Base-by-base conservation (phyloP, 331 rosid genomes). In the Quercus lobata region DNA sequence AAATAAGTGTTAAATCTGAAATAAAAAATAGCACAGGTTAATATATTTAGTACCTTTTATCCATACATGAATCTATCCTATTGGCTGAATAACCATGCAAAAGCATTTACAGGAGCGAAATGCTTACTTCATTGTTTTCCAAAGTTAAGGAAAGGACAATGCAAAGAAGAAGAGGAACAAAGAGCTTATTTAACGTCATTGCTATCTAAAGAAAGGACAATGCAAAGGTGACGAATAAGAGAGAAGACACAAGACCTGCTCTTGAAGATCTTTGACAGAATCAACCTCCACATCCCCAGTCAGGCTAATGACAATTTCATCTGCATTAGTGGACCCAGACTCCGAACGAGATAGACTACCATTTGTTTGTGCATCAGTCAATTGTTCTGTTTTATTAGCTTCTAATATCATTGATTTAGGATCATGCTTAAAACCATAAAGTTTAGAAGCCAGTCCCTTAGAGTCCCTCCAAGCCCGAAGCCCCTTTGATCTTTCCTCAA, bases 401-500 rank as follows among this genome's bases (percentile, higher is more conserved):
- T 86, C 88, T 62, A 70, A 79, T 35, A 84, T 79, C 79, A 85
- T 66, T 82, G 92, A 85, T 71, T 87, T 89, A 72, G 93, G 83
- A 71, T 89, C 94, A 69, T 81, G 93, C 79, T 88, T 94, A 78
- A 92, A 92, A 84, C 90, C 87, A 85, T 88, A 96, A 12, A 96
- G 91, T 86, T 96, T 96, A 57, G 99, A 90, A 76, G 94, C 97
- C 73, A 92, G 94, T 75, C 97, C 98, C 90, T 88, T 79, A 58
- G 99, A 88, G 87, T 89, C 97, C 87, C 83, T 93, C 92, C 85
- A 89, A 76, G 95, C 92, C 76, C 79, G 82, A 84, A 89, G 97
- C 79, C 97, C 97, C 88, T 92, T 96, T 0, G 92, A 86, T 88
- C 99, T 88, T 96, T 96, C 99, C 84, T 96, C 98, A 57, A 89